phyloP scores from a whole-genome alignment of 805 yeast species.

The Saccharomyces cerevisiae region DNA sequence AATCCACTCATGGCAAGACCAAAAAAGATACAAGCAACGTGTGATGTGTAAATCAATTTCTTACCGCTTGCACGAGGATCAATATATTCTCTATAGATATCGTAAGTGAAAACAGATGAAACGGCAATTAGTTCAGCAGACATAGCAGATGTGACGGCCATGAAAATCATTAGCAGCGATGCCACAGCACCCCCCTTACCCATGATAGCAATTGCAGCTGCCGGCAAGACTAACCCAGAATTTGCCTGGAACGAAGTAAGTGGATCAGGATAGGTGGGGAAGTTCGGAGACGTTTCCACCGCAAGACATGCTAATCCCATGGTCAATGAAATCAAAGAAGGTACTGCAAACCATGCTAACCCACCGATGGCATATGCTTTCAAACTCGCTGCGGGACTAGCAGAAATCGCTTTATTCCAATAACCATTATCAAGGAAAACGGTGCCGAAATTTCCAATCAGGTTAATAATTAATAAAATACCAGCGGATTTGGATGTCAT shows the following conservation, averaged over 20 bases:
- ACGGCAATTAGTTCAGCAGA: conserved; percentile 87
- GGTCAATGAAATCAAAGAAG: conserved; percentile 72
- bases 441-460: conserved; percentile 86
- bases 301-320: conserved; percentile 82
- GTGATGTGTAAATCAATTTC: conserved; percentile 60
- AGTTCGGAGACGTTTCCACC: conserved; percentile 56
- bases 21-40: conserved; percentile 53
- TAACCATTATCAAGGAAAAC: conserved; percentile 82
- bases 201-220: conserved; percentile 70
- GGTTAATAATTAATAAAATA: conserved; percentile 78
- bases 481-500: conserved; percentile 83
- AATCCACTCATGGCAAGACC: conserved; percentile 69
- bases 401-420: conserved; percentile 83
- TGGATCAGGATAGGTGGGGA: conserved; percentile 72
- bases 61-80: conserved; percentile 74
- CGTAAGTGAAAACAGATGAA: conserved; percentile 78
- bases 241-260: conserved; percentile 61
- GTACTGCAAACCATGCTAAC: conserved; percentile 85
- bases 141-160: conserved; percentile 91
- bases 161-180: conserved; percentile 66
- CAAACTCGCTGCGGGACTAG: conserved; percentile 73
- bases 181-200: conserved; percentile 89
- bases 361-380: conserved; percentile 89
- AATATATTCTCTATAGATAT: conserved; percentile 71
- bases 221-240: conserved; percentile 67